A percentile compares a stretch with the other conserved stretches of the same genome.
phyloP scores from a whole-genome alignment of 208 protist species.

The Naegleria gruberi region DNA sequence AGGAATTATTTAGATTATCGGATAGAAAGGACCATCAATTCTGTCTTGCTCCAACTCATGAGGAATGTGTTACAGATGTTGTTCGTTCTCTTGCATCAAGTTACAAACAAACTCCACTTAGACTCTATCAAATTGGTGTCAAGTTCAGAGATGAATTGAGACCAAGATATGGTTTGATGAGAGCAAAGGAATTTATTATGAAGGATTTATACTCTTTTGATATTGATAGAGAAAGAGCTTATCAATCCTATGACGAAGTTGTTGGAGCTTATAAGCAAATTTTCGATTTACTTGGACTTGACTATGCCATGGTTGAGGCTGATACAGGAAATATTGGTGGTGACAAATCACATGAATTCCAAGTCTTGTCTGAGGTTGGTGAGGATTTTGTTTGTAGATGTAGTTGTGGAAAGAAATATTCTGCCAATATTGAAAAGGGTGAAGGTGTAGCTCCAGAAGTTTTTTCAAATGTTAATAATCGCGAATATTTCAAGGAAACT shows the following conservation, averaged over 20 bases:
- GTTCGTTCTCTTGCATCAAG: neutral
- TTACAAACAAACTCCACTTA: neutral
- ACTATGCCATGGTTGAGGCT: slow-evolving; percentile 3
- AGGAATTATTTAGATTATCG: neutral
- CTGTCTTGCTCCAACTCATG: slow-evolving; percentile 28
- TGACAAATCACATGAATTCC: slow-evolving; percentile 23
- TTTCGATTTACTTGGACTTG: neutral
- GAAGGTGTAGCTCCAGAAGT: neutral
- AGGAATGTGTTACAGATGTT: slow-evolving; percentile 32
- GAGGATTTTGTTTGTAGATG: slow-evolving; percentile 18
- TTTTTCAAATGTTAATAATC: neutral
- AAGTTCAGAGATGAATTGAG: slow-evolving; percentile 25
- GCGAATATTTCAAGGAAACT: neutral
- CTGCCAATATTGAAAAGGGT: slow-evolving; percentile 23
- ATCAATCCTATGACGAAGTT: neutral
- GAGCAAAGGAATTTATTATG: slow-evolving; percentile 23
- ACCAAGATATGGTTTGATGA: slow-evolving; percentile 20
- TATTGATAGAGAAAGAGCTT: neutral
- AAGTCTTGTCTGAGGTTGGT: slow-evolving; percentile 10
- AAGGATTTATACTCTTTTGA: slow-evolving; percentile 26
- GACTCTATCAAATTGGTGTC: slow-evolving; percentile 19
- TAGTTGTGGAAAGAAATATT: neutral
- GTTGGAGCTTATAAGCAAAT: neutral
- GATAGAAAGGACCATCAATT: slow-evolving; percentile 22
- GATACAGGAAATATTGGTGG: slow-evolving; percentile 25